Percentiles rank a stretch among this genome's conserved stretches.
Conservation (phyloP, 805 yeast species). For the Saturnispora halmiae region DNA sequence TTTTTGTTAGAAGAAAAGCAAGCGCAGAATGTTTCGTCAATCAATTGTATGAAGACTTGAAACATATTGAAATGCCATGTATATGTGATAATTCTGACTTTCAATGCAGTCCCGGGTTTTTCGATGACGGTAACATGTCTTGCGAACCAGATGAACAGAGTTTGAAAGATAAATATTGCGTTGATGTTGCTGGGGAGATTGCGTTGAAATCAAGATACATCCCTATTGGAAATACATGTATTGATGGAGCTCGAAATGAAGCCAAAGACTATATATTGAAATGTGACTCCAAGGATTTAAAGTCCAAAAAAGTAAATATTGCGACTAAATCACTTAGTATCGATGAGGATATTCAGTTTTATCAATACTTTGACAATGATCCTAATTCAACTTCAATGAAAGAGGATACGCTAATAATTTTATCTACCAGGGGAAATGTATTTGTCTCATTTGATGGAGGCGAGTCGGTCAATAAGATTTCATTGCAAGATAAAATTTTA, state of each 20-base stretch:
- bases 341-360: constrained; percentile 44
- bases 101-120: constrained; percentile 57
- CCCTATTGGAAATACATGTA: constrained; percentile 24
- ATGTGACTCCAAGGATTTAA: constrained; percentile 28
- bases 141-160: constrained; percentile 35
- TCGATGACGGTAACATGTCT: constrained; percentile 25
- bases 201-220: constrained; percentile 21
- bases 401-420: constrained; percentile 58
- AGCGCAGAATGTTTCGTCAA: constrained; percentile 56
- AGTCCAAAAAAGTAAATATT: constrained; percentile 21
- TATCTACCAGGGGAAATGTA: constrained; percentile 43
- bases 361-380: constrained; percentile 53
- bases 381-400: constrained; percentile 28
- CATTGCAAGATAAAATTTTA: constrained; percentile 33
- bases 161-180: constrained; percentile 19
- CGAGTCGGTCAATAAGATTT: constrained; percentile 26
- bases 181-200: constrained; percentile 14
- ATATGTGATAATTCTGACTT: constrained; percentile 56
- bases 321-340: constrained; percentile 34
- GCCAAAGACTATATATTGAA: constrained; percentile 25
- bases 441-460: constrained; percentile 72
- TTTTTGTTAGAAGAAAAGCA: constrained; percentile 53
- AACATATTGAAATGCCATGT: constrained; percentile 46
- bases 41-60: constrained; percentile 38
- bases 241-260: constrained; percentile 18